Evolutionary conservation across 148 eudicot genomes (phyloP), one percentile per base, ranked within the genome.

Genomic region (Silene conica): DNA sequence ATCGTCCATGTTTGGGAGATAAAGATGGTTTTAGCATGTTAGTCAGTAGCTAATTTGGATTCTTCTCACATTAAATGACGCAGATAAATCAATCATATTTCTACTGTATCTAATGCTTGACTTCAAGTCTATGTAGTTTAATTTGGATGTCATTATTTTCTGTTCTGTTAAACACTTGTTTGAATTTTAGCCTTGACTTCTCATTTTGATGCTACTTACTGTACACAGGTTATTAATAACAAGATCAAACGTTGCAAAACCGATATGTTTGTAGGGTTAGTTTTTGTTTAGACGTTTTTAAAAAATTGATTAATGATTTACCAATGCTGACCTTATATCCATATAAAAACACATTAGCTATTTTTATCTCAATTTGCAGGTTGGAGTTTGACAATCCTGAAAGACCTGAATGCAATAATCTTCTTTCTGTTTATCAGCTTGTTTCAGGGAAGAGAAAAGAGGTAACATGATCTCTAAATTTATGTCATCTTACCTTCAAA

Each of bases 211-310:
- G 52, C 52, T 13, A 56, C 14, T 68, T 67, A 19, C 59, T 63
- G 8, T 79, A 72, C 83, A 75, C 84, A 95, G 99, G 91, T 79
- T 72, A 90, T 95, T 69, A 88, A 86, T 70, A 95, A 87, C 85
- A 95, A 95, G 82, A 87, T 95, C 76, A 92, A 90, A 78, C 99
- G 97, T 67, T 95, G 99, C 91, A 95, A 95, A 87, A 90, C 99
- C 57, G 99, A 95, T 79, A 87, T 97, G 52, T 87, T 84, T 77
- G 48, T 90, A 10, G 92, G 97, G 99, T 89, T 74, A 54, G 83
- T 85, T 45, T 69, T 77, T 65, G 2, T 26, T 55, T 73, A 46
- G 67, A 31, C 22, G 23, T 73, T 34, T 64, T 62, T 52, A 54
- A 38, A 38, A 38, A 6, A 54, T 11, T 58, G 14, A 18, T 62